Conservation (phyloP, 192 early-diverging fungal genomes). For the Geranomyces variabilis region DNA sequence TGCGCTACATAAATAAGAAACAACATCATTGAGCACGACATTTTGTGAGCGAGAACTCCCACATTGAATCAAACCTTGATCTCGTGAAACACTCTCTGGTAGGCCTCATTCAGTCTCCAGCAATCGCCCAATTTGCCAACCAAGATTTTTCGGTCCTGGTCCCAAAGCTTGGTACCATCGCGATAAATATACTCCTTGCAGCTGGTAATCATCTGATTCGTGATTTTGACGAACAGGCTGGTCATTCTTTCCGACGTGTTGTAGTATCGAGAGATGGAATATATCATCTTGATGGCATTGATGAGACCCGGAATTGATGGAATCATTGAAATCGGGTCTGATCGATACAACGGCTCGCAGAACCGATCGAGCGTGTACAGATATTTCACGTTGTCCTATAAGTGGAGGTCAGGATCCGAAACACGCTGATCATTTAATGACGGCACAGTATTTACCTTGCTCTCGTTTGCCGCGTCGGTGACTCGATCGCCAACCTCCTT, state of each 20-base stretch:
- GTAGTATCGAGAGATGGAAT: constrained; percentile 68
- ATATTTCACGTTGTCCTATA: constrained; percentile 68
- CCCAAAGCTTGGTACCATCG: constrained; percentile 67
- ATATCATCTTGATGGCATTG: constrained; percentile 73
- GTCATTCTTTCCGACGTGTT: constrained; percentile 73
- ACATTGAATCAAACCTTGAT: constrained; percentile 48
- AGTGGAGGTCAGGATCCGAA: not conserved
- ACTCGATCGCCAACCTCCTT: constrained; percentile 69
- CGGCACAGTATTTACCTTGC: constrained; percentile 42
- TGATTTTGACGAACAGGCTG: constrained; percentile 68
- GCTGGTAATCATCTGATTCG: constrained; percentile 72
- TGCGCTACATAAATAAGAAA: constrained; percentile 33
- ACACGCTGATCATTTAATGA: not conserved
- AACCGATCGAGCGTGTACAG: constrained; percentile 69
- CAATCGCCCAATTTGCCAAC: constrained; percentile 62
- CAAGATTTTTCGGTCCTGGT: constrained; percentile 57
- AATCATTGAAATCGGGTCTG: constrained; percentile 65
- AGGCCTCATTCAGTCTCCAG: constrained; percentile 64
- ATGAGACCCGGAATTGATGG: constrained; percentile 69
- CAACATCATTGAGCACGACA: constrained; percentile 15
- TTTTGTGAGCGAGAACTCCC: not conserved
- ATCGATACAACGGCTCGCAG: constrained; percentile 65
- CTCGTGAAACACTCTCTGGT: constrained; percentile 66
- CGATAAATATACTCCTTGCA: constrained; percentile 73
- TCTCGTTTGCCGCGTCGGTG: constrained; percentile 72